Evolutionary conservation across 257 asterid genomes (phyloP).

Genomic region (Plantago ovata): DNA sequence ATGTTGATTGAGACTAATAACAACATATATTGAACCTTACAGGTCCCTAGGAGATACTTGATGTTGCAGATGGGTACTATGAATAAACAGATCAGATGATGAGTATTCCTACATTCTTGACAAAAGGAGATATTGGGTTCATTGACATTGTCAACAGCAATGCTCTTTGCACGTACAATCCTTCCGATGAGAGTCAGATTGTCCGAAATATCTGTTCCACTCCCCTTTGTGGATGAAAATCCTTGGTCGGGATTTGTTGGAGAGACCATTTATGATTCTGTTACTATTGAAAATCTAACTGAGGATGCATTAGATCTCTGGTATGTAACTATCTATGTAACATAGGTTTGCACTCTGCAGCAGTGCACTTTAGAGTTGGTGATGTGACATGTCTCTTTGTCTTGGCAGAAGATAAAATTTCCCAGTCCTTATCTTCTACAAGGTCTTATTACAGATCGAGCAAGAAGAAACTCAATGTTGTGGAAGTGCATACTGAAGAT

Average conservation of each 20-base stretch:
- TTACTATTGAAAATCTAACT: constrained; percentile 55
- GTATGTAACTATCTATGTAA: constrained; percentile 74
- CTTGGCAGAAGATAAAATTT: constrained; percentile 80
- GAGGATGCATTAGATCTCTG: constrained; percentile 56
- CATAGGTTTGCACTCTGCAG: constrained; percentile 70
- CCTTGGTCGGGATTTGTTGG: constrained; percentile 72
- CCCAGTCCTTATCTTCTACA: constrained; percentile 55
- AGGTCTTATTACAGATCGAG: constrained; percentile 56
- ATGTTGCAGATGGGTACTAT: constrained; percentile 40
- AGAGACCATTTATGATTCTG: constrained; percentile 44
- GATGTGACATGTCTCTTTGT: constrained; percentile 65
- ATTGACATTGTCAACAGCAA: constrained; percentile 52
- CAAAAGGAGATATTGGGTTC: constrained; percentile 82
- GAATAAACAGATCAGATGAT: constrained; percentile 56
- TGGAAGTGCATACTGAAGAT: constrained; percentile 30
- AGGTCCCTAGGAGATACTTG: constrained; percentile 23
- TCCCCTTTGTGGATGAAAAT: constrained; percentile 52
- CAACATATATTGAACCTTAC: constrained; percentile 25
- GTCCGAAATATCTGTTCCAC: constrained; percentile 72
- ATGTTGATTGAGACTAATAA: no score
- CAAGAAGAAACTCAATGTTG: constrained; percentile 48
- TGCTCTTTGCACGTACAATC: constrained; percentile 61
- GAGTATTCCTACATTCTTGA: constrained; percentile 72
- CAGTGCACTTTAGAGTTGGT: constrained; percentile 68
- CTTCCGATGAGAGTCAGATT: constrained; percentile 51